A percentile compares a stretch with the other conserved stretches of the same genome.
phyloP scores from a whole-genome alignment of 805 yeast species.

The Sugiyamaella mastotermitis region DNA sequence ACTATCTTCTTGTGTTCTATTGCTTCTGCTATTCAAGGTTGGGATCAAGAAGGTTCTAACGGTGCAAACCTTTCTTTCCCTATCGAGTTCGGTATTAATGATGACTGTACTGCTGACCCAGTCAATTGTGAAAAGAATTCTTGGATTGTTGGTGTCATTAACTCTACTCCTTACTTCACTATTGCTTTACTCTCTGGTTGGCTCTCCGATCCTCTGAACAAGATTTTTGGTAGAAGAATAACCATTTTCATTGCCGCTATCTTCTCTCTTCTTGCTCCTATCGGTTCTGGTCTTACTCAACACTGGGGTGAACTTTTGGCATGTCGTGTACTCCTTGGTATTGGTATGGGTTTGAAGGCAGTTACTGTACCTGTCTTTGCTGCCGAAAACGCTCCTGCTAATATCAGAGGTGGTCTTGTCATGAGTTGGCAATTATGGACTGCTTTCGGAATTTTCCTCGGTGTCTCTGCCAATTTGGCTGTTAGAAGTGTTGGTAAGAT shows the following conservation, averaged over 20 bases:
- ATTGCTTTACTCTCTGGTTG: constrained; percentile 51
- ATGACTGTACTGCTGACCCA: constrained; percentile 1
- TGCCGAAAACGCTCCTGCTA: constrained; percentile 54
- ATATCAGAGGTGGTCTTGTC: constrained; percentile 54
- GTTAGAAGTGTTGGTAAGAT: constrained; percentile 36
- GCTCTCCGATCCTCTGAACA: constrained; percentile 47
- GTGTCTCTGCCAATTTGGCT: constrained; percentile 52
- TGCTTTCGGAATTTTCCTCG: constrained; percentile 64
- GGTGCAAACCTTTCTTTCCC: constrained; percentile 51
- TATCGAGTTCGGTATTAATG: constrained; percentile 32
- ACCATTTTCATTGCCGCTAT: constrained; percentile 52
- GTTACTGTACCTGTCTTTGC: constrained; percentile 61
- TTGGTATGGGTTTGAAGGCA: constrained; percentile 60
- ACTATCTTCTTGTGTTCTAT: constrained; percentile 54
- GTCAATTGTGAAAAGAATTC: constrained; percentile 46
- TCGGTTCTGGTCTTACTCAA: constrained; percentile 49
- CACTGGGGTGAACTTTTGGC: constrained; percentile 54
- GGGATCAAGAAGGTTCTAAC: constrained; percentile 65
- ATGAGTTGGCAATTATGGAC: constrained; percentile 70
- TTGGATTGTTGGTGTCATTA: constrained; percentile 50
- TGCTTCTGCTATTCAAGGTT: constrained; percentile 65
- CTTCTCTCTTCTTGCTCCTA: constrained; percentile 48
- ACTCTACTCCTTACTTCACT: constrained; percentile 59
- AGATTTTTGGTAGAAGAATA: constrained; percentile 50
- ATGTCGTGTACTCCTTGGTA: constrained; percentile 51